Evolutionary conservation across 352 stramenopile species (phyloP).

Genomic region (Pythium folliculosum): DNA sequence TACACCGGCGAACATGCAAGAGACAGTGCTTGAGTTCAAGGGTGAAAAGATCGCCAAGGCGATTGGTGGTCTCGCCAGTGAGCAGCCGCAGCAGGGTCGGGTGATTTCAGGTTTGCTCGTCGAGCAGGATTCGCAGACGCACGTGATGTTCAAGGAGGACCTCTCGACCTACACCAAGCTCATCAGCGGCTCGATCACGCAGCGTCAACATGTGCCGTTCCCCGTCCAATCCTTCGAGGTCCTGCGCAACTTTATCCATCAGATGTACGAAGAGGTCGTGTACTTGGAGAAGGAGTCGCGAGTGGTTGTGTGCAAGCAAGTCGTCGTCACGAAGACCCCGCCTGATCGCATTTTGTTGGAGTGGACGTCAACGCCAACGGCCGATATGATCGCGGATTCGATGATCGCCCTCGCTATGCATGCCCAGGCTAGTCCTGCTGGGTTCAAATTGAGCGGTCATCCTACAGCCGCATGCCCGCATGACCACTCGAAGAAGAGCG

Average conservation of each 20-base stretch:
- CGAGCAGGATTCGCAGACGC: constrained; percentile 83
- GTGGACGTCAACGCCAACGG: constrained; percentile 91
- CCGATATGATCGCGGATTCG: constrained; percentile 96
- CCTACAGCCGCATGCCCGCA: constrained; percentile 76
- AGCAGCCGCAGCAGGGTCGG: constrained; percentile 75
- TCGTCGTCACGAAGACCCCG: constrained; percentile 56
- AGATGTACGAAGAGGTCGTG: constrained; percentile 84
- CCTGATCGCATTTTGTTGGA: constrained; percentile 59
- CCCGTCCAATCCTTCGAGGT: constrained; percentile 80
- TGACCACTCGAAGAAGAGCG: constrained; percentile 67
- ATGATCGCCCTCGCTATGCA: constrained; percentile 97
- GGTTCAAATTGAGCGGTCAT: constrained; percentile 81
- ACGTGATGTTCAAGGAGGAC: constrained; percentile 86
- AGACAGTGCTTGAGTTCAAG: constrained; percentile 88
- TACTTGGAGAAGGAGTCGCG: constrained; percentile 54
- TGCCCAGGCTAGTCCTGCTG: constrained; percentile 77
- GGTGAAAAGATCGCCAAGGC: constrained; percentile 89
- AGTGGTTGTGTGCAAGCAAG: constrained; percentile 73
- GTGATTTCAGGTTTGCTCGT: constrained; percentile 84
- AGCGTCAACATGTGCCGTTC: constrained; percentile 87
- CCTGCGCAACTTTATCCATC: constrained; percentile 71
- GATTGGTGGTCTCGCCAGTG: constrained; percentile 69
- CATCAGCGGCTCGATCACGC: constrained; percentile 74
- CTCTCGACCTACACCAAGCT: constrained; percentile 87
- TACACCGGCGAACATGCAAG: constrained; percentile 86